These are phyloP conservation scores for Cylindrodendrum hubeiense DNA, from an alignment of 2,329 filamentous ascomycete genomes.

Conservation along the genomic window DNA sequence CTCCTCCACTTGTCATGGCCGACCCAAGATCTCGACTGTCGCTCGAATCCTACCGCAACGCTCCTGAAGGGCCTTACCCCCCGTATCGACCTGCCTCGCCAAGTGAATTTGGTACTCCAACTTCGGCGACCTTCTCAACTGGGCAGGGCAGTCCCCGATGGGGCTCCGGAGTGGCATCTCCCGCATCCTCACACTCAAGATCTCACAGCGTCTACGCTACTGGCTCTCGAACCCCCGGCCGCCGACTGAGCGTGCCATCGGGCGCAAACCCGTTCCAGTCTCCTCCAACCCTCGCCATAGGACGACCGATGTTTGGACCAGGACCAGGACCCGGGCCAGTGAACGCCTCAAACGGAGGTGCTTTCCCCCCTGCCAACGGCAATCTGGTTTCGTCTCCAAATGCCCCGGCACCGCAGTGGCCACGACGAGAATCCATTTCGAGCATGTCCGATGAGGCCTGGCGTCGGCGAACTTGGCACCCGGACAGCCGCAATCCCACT, in stretches of 20 bases:
- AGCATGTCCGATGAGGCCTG: slow-evolving; percentile 79
- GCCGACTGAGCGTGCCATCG: slow-evolving; percentile 86
- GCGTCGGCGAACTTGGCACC: slow-evolving; percentile 92
- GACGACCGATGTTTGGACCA: slow-evolving; percentile 67
- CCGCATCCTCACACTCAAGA: slow-evolving; percentile 75
- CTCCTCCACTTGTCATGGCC: slow-evolving; percentile 86
- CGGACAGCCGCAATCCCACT: slow-evolving; percentile 75
- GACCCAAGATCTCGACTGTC: slow-evolving; percentile 77
- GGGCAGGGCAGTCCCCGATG: slow-evolving; percentile 83
- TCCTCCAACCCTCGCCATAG: slow-evolving; percentile 67
- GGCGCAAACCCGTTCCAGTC: slow-evolving; percentile 80
- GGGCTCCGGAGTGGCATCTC: slow-evolving; percentile 77
- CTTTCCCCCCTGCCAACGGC: slow-evolving; percentile 69
- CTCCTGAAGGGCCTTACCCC: slow-evolving; percentile 71
- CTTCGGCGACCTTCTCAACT: slow-evolving; percentile 84
- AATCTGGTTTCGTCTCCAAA: slow-evolving; percentile 76
- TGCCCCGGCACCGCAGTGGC: slow-evolving; percentile 71
- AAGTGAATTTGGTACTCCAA: slow-evolving; percentile 83
- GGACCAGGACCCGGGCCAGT: slow-evolving; percentile 53
- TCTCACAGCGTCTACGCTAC: slow-evolving; percentile 78
- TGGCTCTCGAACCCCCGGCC: slow-evolving; percentile 74
- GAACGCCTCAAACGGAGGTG: slow-evolving; percentile 65
- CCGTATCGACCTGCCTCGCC: slow-evolving; percentile 75
- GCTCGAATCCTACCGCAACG: slow-evolving; percentile 76
- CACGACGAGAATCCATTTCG: slow-evolving; percentile 73